Conservation (phyloP, 2,329 filamentous ascomycete species). For the Lachnellula occidentalis region DNA sequence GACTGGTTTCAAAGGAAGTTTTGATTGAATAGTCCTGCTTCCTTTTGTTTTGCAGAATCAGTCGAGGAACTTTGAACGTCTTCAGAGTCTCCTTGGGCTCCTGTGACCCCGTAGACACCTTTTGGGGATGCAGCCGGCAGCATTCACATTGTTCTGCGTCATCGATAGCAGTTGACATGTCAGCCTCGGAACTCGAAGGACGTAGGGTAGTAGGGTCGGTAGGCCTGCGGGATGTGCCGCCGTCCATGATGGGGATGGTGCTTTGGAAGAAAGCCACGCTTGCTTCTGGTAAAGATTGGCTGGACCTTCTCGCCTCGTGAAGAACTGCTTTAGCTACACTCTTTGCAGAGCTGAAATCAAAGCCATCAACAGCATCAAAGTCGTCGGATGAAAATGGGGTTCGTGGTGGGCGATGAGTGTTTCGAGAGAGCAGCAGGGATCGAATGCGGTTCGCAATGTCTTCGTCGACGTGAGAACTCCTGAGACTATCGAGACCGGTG, state of each 20-base stretch:
- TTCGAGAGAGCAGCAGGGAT: constrained; percentile 25
- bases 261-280: neutral
- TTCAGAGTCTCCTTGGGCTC: constrained; percentile 5
- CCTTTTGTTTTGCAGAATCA: constrained; percentile 22
- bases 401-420: constrained; percentile 20
- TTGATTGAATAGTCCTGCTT: constrained; percentile 9
- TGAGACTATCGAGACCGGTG: constrained; percentile 22
- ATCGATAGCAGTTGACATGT: constrained; percentile 6
- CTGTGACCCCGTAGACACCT: neutral
- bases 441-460: constrained; percentile 27
- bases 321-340: constrained; percentile 16
- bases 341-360: constrained; percentile 22
- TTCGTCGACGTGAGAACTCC: constrained; percentile 21
- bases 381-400: constrained; percentile 26
- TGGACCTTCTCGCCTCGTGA: constrained; percentile 5
- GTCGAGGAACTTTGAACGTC: constrained; percentile 20
- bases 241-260: constrained; percentile 5
- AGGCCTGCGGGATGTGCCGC: neutral
- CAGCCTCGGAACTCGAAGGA: constrained; percentile 12
- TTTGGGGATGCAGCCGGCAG: neutral
- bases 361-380: constrained; percentile 3
- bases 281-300: neutral
- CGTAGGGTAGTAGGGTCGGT: constrained; percentile 5
- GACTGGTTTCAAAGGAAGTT: constrained; percentile 20
- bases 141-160: neutral